These are phyloP conservation scores for Passiflora organensis DNA, from an alignment of 345 rosid genomes.

Conservation along the genomic window DNA sequence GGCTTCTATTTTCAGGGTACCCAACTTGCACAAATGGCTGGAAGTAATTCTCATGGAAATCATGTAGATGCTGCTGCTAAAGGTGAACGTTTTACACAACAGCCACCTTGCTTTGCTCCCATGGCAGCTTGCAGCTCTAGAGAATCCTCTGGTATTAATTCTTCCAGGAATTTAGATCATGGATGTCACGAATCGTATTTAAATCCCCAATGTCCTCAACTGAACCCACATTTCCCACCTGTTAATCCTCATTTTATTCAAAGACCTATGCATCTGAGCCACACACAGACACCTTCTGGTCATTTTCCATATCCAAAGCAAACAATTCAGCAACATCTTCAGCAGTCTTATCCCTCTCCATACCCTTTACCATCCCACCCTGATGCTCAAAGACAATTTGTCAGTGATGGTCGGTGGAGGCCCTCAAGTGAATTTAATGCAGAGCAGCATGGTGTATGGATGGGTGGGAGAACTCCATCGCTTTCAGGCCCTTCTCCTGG, in stretches of 20 bases:
- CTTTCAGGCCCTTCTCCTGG: constrained; percentile 48
- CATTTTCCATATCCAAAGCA: constrained; percentile 60
- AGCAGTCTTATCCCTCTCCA: constrained; percentile 50
- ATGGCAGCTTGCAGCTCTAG: constrained; percentile 47
- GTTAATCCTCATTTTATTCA: constrained; percentile 44
- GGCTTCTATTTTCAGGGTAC: constrained; percentile 48
- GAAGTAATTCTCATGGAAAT: constrained; percentile 45
- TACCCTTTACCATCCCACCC: constrained; percentile 53
- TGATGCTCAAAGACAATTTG: constrained; percentile 52
- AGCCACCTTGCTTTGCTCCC: constrained; percentile 53
- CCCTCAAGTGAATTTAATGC: constrained; percentile 42
- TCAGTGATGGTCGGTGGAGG: constrained; percentile 68
- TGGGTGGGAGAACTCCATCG: constrained; percentile 59
- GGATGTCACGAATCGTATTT: constrained; percentile 50
- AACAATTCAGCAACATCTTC: constrained; percentile 53
- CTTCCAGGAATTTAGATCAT: constrained; percentile 64
- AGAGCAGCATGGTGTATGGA: constrained; percentile 63
- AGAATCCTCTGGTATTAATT: constrained; percentile 60
- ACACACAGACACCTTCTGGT: constrained; percentile 46
- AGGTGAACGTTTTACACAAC: constrained; percentile 53
- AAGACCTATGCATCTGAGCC: constrained; percentile 46
- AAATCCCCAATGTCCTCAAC: constrained; percentile 61
- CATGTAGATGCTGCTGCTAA: constrained; percentile 43
- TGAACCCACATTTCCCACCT: constrained; percentile 59
- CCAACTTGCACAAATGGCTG: constrained; percentile 52